Evolutionary conservation across 2,329 filamentous ascomycete species (phyloP).

Genomic region (Conoideocrella luteorostrata): DNA sequence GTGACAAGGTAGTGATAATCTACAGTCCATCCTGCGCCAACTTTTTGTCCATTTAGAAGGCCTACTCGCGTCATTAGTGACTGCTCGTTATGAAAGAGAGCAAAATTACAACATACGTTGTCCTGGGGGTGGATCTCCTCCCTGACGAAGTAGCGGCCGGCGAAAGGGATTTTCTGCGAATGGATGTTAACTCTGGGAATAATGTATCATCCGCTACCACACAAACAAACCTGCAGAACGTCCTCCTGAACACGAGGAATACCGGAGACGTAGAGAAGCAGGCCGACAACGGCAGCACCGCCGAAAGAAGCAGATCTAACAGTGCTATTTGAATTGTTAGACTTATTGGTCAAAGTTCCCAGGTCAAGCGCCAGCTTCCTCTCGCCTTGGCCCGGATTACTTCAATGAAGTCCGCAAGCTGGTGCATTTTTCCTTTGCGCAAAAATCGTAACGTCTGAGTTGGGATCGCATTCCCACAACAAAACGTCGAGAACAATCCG

Average conservation of each 20-base stretch:
- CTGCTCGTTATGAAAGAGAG: too few relatives aligned
- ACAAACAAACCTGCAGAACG: conserved; percentile 45
- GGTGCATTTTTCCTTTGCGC: too few relatives aligned
- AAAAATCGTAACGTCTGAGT: too few relatives aligned
- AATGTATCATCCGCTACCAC: not conserved
- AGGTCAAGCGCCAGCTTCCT: too few relatives aligned
- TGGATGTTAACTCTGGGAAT: not conserved
- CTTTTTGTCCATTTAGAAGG: conserved; percentile 33
- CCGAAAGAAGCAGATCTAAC: conserved; percentile 43
- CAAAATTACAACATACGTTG: conserved; percentile 43
- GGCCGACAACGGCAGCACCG: conserved; percentile 49
- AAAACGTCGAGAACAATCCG: too few relatives aligned
- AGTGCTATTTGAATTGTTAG: conserved; percentile 7
- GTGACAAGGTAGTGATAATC: conserved; percentile 19
- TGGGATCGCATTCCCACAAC: too few relatives aligned
- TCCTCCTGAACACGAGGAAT: conserved; percentile 55
- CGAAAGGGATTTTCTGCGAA: conserved; percentile 47
- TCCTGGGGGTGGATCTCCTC: conserved; percentile 53
- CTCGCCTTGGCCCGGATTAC: too few relatives aligned
- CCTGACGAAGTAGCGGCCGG: conserved; percentile 45
- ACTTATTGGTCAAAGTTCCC: not conserved
- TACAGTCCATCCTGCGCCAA: conserved; percentile 20
- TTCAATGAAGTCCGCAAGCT: too few relatives aligned
- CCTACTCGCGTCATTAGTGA: conserved; percentile 24
- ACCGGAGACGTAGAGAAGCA: conserved; percentile 56